A percentile compares a stretch with the other conserved stretches of the same genome.
phyloP scores from a whole-genome alignment of 129 eudicot species.

The sunflower (Helianthus annuus) region HanXRQr2.0-SUNRISE NC_035437.2:92872250-92872749 shows the following conservation, averaged over 20 bases:
- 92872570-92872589: slow-evolving; percentile 51
- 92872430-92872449: too few relatives aligned
- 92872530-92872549: slow-evolving; percentile 33
- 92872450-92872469: background rate
- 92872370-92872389: slow-evolving; percentile 48
- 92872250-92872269: background rate
- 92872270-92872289: background rate
- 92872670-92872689: background rate
- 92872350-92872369: slow-evolving; percentile 83
- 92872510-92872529: slow-evolving; percentile 17
- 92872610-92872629: slow-evolving; percentile 47
- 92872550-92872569: slow-evolving; percentile 48
- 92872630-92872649: slow-evolving; percentile 39
- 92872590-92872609: slow-evolving; percentile 60
- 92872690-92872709: slow-evolving; percentile 42
- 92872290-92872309: slow-evolving; percentile 69
- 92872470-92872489: background rate
- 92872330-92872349: slow-evolving; percentile 91
- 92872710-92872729: slow-evolving; percentile 59
- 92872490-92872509: slow-evolving; percentile 36
- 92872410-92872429: too few relatives aligned
- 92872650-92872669: slow-evolving; percentile 23
- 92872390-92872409: slow-evolving; percentile 55
- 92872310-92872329: slow-evolving; percentile 80
- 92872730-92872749: slow-evolving; percentile 58